Evolutionary conservation across 352 stramenopile genomes (phyloP), one percentile per base, ranked within the genome.

Genomic region (Phytopythium aichiense): DNA sequence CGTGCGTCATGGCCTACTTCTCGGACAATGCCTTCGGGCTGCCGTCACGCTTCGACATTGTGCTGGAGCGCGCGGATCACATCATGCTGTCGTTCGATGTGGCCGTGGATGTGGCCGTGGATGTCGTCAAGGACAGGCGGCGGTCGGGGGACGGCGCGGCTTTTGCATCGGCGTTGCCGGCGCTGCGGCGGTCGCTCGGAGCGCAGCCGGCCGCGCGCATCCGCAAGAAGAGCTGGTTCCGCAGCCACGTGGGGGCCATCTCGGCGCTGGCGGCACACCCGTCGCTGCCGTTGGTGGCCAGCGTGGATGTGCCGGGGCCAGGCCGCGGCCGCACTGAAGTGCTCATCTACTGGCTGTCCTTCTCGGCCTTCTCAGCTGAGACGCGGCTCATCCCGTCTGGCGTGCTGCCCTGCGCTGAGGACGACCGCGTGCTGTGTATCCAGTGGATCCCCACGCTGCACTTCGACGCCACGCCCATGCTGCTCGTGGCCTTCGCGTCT

Each of bases 331-430:
- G 11, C 11, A 75, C 82, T 60, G 83, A 92, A 67, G 77, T 94
- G 59, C 68, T 92, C 9, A 83, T 94, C 42, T 94, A 84, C 60
- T 94, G 86, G 86, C 73, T 94, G 40, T 92, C 84, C 3, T 89
- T 92, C 60, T 92, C 86, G 0, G 81, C 83, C 5, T 93, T 94
- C 63, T 88, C 80, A n/a, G 81, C 75, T 7, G 78, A 91, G 43
- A 88, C 81, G n/a, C 69, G 85, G 11, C 67, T 94, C 25, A 85
- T 94, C 46, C 86, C 86, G 40, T 94, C 84, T 2, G 85, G 86
- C 2, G 84, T 92, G 7, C 61, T 94, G 28, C 68, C 73, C 12
- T 91, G 82, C 45, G 63, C 75, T 12, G 68, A 67, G 48, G 31
- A 31, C 56, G 28, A 30, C 25, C 6, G 56, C 20, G 77, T 92